Evolutionary conservation across 2,329 filamentous ascomycete species (phyloP), one percentile per base, ranked within the genome.

Genomic region (Fusarium mangiferae): DNA sequence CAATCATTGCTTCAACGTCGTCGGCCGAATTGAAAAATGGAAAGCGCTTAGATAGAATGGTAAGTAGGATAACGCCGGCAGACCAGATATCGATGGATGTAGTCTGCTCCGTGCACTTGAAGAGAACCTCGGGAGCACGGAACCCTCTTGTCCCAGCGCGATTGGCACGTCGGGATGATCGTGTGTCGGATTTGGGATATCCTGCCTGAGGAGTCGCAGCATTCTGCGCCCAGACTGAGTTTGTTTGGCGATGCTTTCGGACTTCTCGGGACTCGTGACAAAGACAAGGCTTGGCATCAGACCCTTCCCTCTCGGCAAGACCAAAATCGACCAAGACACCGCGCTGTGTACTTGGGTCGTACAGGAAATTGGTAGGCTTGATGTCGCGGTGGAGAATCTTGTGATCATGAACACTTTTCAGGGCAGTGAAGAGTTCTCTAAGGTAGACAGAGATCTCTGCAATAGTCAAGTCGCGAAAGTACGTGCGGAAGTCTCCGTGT

Each of bases 11-110:
- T 80, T 99, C 96, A 54, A 99, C 93, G 78, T 99, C 96, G 81
- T 99, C 96, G n/a, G 95, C 93, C 51, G 94, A 97, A 84, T 99
- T 98, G 87, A 99, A 99, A 84, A 99, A 99, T 3, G 96, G 96
- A 78, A 99, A 99, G 8, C 96, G 91, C 64, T 93, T 93, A 45
- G 94, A 96, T 20, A 99, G 87, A 72, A 99, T 93, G 2, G 96
- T 99, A n/a, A 99, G 87, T 6, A 99, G 88, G 62, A 99, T 97
- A n/a, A 99, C 95, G 46, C 96, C 96, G 0, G 92, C 95, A 30
- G 94, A 98, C 96, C 96, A 99, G 75, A 99, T 93, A 81, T 99
- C 96, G 76, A 99, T 96, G 76, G 96, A 93, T 48, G 93, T 96
- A 8, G 93, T 97, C 82, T 99, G 96, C 73, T 95, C 93, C 0